Percentiles rank a stretch among this genome's conserved stretches.
These are phyloP conservation scores for Hanseniaspora lachancei DNA, from an alignment of 805 yeast genomes.

Conservation along the genomic window DNA sequence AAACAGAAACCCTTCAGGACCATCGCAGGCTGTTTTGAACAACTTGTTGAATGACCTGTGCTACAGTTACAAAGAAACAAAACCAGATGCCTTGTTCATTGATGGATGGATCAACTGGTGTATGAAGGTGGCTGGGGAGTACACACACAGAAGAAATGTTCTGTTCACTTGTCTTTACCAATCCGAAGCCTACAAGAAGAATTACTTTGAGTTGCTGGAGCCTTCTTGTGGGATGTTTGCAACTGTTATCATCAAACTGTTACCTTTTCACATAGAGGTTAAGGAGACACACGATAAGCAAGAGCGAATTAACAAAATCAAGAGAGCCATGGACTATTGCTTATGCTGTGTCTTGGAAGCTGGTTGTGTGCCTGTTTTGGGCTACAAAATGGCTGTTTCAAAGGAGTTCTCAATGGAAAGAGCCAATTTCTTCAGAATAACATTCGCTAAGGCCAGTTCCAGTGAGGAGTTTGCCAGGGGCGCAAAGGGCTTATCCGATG, in stretches of 20 bases:
- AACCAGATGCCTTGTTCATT: slow-evolving; percentile 17
- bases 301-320: slow-evolving; percentile 19
- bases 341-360: slow-evolving; percentile 32
- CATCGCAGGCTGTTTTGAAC: slow-evolving; percentile 43
- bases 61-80: slow-evolving; percentile 11
- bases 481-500: slow-evolving; percentile 36
- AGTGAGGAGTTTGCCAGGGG: slow-evolving; percentile 40
- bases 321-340: slow-evolving; percentile 32
- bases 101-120: slow-evolving; percentile 40
- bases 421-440: slow-evolving; percentile 44
- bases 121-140: slow-evolving; percentile 34
- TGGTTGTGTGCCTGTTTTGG: slow-evolving; percentile 47
- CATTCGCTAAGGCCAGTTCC: slow-evolving; percentile 41
- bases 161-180: slow-evolving; percentile 26
- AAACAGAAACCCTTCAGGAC: slow-evolving; percentile 45
- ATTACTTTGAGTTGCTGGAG: slow-evolving; percentile 33
- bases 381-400: slow-evolving; percentile 45
- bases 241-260: slow-evolving; percentile 31
- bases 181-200: slow-evolving; percentile 32
- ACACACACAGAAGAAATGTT: slow-evolving; percentile 33
- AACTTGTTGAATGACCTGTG: slow-evolving; percentile 36
- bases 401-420: slow-evolving; percentile 29
- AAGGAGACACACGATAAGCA: background rate
- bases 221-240: slow-evolving; percentile 58
- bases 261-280: background rate